Percentiles rank a stretch among this genome's conserved stretches.
Evolutionary conservation across 1,139 yeast species (phyloP).

Genomic region (Hemisphaericaspora lyxosophila): DNA sequence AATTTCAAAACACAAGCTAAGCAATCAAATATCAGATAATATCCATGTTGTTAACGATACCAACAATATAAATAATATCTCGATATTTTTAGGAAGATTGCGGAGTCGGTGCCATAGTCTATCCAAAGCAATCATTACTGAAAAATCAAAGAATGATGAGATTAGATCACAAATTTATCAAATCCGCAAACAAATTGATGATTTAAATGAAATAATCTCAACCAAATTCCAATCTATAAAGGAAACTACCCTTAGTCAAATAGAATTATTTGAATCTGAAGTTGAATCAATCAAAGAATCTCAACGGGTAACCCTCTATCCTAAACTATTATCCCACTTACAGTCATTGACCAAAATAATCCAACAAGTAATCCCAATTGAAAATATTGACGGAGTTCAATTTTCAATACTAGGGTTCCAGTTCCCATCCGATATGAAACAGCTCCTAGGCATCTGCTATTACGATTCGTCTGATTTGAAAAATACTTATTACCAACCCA

Average conservation of each 20-base stretch:
- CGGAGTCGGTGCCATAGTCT: slow-evolving; percentile 15
- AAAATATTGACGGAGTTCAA: slow-evolving; percentile 21
- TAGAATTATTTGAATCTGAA: slow-evolving; percentile 31
- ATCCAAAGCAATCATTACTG: slow-evolving; percentile 20
- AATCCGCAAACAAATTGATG: slow-evolving; percentile 25
- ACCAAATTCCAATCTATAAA: slow-evolving; percentile 19
- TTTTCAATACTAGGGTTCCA: slow-evolving; percentile 37
- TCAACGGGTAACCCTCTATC: slow-evolving; percentile 20
- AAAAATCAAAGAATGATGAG: slow-evolving; percentile 26
- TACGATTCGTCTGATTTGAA: slow-evolving; percentile 17
- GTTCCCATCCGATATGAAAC: slow-evolving; percentile 35
- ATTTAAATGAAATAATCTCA: slow-evolving; percentile 18
- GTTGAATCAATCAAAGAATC: slow-evolving; percentile 28
- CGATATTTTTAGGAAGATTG: slow-evolving; percentile 13
- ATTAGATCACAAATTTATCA: slow-evolving; percentile 27
- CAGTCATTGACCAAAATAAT: slow-evolving; percentile 20
- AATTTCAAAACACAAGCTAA: slow-evolving; percentile 19
- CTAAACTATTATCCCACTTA: slow-evolving; percentile 22
- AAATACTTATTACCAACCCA: slow-evolving; percentile 15
- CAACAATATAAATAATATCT: slow-evolving; percentile 15
- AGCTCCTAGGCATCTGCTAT: slow-evolving; percentile 33
- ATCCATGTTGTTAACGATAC: slow-evolving; percentile 15
- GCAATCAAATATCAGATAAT: slow-evolving; percentile 16
- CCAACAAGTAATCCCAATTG: slow-evolving; percentile 30
- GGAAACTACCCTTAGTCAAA: slow-evolving; percentile 22